These are phyloP conservation scores for Nevesoporus exiguus DNA, from an alignment of 768 basidiomycete genomes.

Conservation along the genomic window DNA sequence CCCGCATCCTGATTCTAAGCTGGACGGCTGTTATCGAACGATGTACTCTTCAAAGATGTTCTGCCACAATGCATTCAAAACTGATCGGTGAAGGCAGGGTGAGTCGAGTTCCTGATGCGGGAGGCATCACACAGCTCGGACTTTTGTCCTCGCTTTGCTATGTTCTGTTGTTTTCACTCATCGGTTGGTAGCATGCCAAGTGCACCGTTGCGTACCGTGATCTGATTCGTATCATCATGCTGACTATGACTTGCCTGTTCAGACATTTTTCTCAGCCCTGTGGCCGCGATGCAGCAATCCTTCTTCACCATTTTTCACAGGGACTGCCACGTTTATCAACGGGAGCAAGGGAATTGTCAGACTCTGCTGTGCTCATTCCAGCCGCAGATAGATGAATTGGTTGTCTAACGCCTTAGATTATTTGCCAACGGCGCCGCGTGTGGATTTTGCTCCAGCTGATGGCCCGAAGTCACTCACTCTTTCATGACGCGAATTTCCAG, in stretches of 20 bases:
- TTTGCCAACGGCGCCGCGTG: not conserved
- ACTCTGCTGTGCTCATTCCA: not conserved
- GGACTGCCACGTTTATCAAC: not conserved
- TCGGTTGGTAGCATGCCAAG: not conserved
- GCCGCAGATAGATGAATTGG: not conserved
- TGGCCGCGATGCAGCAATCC: not conserved
- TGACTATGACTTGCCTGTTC: not conserved
- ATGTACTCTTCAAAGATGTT: not conserved
- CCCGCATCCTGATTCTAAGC: not conserved
- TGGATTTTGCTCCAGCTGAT: not conserved
- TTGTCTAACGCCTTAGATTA: not conserved
- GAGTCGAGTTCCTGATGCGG: not conserved
- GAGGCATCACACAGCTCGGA: not conserved
- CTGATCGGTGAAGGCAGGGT: not conserved
- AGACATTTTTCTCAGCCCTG: not conserved
- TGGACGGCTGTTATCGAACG: not conserved
- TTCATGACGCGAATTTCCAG: not conserved
- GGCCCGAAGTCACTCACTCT: not conserved
- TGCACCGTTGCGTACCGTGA: not conserved
- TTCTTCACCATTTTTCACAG: not conserved
- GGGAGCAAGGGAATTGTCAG: not conserved
- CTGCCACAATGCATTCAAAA: not conserved
- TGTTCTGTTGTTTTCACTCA: not conserved
- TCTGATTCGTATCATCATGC: not conserved
- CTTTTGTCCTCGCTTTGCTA: not conserved